Conservation (phyloP, 805 yeast species). For the Metschnikowia chrysomelidarum region DNA sequence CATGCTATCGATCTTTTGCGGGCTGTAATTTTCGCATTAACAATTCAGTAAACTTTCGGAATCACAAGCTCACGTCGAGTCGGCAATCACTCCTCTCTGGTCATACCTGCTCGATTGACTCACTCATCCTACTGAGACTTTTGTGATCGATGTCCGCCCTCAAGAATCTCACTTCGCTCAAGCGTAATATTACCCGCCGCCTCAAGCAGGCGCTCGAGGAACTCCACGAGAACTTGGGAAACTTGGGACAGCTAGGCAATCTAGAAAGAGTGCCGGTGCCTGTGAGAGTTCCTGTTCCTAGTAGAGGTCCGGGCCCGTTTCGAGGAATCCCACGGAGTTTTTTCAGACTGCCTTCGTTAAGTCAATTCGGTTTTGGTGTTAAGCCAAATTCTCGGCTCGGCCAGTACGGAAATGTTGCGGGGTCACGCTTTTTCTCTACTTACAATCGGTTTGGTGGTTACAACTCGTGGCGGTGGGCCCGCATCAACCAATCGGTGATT, state of each 20-base stretch:
- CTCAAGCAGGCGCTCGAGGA: slow-evolving; percentile 49
- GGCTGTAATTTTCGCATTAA: too few relatives aligned
- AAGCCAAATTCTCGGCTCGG: too few relatives aligned
- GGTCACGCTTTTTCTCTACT: slow-evolving; percentile 13
- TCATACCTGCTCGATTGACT: too few relatives aligned
- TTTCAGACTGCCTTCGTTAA: not conserved
- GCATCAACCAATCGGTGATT: slow-evolving; percentile 16
- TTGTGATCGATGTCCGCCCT: slow-evolving; percentile 16
- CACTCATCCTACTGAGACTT: too few relatives aligned
- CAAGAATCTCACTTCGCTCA: slow-evolving; percentile 44
- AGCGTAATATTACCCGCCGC: slow-evolving; percentile 45
- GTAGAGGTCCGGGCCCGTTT: slow-evolving; percentile 32
- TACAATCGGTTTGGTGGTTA: slow-evolving; percentile 9
- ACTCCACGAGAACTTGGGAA: slow-evolving; percentile 31
- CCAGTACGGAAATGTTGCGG: too few relatives aligned
- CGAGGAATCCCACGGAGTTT: slow-evolving; percentile 3
- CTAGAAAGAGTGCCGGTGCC: slow-evolving; percentile 22
- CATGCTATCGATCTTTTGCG: too few relatives aligned
- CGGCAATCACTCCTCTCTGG: too few relatives aligned
- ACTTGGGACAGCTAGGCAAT: slow-evolving; percentile 22
- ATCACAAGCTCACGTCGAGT: too few relatives aligned
- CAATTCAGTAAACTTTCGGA: too few relatives aligned
- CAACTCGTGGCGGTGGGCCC: slow-evolving; percentile 17
- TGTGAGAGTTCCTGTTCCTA: slow-evolving; percentile 35
- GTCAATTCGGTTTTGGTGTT: not conserved